Percentiles rank a stretch among this genome's conserved stretches.
phyloP scores from a whole-genome alignment of 1,139 yeast genomes.

The Scheffersomyces cryptocercus region DNA sequence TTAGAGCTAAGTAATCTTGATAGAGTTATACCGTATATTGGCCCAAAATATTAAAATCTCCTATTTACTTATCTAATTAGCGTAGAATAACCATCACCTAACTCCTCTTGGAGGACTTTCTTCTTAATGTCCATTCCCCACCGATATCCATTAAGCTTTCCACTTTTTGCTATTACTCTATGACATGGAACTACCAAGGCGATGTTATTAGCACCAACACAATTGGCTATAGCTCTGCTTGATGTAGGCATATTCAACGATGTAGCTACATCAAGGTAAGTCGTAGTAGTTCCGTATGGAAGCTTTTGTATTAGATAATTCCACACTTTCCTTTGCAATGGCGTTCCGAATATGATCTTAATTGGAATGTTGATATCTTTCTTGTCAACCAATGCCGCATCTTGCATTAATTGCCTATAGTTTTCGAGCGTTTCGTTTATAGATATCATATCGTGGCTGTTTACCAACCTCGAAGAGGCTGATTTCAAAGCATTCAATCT shows the following conservation, averaged over 20 bases:
- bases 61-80: not conserved
- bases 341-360: slow-evolving; percentile 23
- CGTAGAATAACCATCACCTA: slow-evolving; percentile 2
- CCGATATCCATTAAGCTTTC: slow-evolving; percentile 23
- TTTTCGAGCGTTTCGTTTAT: slow-evolving; percentile 12
- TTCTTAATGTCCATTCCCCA: slow-evolving; percentile 21
- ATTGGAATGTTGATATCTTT: slow-evolving; percentile 6
- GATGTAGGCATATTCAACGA: slow-evolving; percentile 16
- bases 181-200: slow-evolving; percentile 29
- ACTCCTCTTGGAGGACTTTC: slow-evolving; percentile 11
- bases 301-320: slow-evolving; percentile 13
- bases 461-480: not conserved
- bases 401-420: slow-evolving; percentile 12
- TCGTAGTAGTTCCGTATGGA: slow-evolving; percentile 14
- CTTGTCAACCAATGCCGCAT: slow-evolving; percentile 10
- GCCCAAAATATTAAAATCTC: no score
- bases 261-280: slow-evolving; percentile 18
- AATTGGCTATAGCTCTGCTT: slow-evolving; percentile 24
- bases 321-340: slow-evolving; percentile 25
- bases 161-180: slow-evolving; percentile 19
- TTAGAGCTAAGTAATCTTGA: not conserved
- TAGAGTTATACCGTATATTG: no score
- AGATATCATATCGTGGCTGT: slow-evolving; percentile 1
- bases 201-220: slow-evolving; percentile 24
- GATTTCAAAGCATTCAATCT: slow-evolving; percentile 5